phyloP scores from a whole-genome alignment of 2,329 filamentous ascomycete species.

The Fusarium longipes region DNA sequence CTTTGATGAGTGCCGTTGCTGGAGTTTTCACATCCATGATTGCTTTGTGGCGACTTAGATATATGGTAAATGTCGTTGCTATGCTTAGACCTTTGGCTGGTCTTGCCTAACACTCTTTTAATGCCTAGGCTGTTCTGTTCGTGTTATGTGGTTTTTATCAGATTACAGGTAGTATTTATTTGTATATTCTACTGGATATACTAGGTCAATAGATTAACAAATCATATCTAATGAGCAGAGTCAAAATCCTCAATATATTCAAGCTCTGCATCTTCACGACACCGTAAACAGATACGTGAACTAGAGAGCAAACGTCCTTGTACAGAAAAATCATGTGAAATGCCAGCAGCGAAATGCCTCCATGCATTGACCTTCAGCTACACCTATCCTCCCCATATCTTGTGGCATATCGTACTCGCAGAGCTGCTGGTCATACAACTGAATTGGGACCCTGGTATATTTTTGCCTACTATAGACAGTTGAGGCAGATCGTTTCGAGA shows the following conservation, averaged over 20 bases:
- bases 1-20: constrained; percentile 1
- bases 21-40: constrained; percentile 24
- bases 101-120: background rate
- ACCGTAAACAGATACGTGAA: too few relatives aligned
- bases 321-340: too few relatives aligned
- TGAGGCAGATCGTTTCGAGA: background rate
- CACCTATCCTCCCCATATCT: background rate
- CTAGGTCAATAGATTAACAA: too few relatives aligned
- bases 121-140: rapidly evolving
- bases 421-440: background rate
- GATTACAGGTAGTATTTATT: too few relatives aligned
- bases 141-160: too few relatives aligned
- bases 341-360: too few relatives aligned
- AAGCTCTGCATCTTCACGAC: too few relatives aligned
- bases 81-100: constrained; percentile 9
- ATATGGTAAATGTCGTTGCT: background rate
- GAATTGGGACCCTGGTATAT: background rate
- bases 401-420: background rate
- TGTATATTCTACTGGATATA: too few relatives aligned
- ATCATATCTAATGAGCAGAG: too few relatives aligned
- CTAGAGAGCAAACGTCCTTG: too few relatives aligned
- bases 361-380: background rate
- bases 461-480: too few relatives aligned
- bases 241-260: too few relatives aligned
- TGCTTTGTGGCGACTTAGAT: constrained; percentile 23